Evolutionary conservation across 2,329 filamentous ascomycete genomes (phyloP).

Genomic region (Cladosporium sp.): DNA sequence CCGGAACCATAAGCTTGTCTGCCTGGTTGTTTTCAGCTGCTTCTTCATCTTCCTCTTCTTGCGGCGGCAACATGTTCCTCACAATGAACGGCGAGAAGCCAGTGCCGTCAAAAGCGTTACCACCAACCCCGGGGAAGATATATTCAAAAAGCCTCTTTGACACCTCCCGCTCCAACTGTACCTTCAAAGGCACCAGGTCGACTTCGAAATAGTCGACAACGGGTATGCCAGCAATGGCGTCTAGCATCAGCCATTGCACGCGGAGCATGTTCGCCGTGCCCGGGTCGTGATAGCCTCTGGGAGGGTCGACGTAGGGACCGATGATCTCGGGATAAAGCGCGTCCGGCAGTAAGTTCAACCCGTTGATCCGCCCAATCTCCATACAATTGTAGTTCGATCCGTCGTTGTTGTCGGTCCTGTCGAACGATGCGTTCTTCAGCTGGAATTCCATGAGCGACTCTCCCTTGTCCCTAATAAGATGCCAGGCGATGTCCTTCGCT

Average conservation of each 20-base stretch:
- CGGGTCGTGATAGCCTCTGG: constrained; percentile 50
- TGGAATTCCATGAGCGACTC: constrained; percentile 92
- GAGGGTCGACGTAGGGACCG: constrained; percentile 73
- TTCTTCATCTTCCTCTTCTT: constrained; percentile 47
- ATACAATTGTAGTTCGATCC: constrained; percentile 93
- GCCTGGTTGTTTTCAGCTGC: background rate
- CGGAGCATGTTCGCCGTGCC: constrained; percentile 80
- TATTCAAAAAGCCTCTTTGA: constrained; percentile 95
- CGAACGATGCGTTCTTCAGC: constrained; percentile 84
- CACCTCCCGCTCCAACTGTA: constrained; percentile 89
- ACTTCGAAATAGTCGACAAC: constrained; percentile 98
- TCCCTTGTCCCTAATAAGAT: constrained; percentile 75
- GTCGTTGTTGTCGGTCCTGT: constrained; percentile 94
- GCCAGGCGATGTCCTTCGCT: constrained; percentile 96
- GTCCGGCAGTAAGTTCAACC: constrained; percentile 83
- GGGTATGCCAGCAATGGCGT: constrained; percentile 94
- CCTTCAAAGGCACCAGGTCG: constrained; percentile 84
- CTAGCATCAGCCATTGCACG: constrained; percentile 97
- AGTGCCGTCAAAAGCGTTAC: constrained; percentile 44
- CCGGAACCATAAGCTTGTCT: too few species aligned
- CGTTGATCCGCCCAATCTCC: constrained; percentile 81
- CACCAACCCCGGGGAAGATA: constrained; percentile 82
- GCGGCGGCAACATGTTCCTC: constrained; percentile 46
- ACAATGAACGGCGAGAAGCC: constrained; percentile 61
- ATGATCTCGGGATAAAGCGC: constrained; percentile 97